phyloP scores from a whole-genome alignment of 805 yeast genomes.

The Metschnikowia chrysomelidarum region DNA sequence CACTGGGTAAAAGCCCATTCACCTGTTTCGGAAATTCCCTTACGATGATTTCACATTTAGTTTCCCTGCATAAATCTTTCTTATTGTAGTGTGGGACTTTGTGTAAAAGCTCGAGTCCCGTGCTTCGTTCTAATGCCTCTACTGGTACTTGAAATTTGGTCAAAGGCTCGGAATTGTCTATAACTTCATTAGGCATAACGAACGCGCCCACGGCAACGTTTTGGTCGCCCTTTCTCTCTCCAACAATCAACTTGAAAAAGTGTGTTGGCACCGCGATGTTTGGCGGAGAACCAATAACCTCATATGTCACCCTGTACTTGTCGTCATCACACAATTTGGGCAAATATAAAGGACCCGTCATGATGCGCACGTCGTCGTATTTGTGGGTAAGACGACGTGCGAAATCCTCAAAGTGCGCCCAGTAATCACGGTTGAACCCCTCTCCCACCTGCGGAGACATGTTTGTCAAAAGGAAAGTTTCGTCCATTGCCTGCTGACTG shows the following conservation, averaged over 20 bases:
- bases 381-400: constrained; percentile 70
- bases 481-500: constrained; percentile 89
- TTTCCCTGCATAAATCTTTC: constrained; percentile 74
- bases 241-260: constrained; percentile 87
- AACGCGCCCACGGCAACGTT: constrained; percentile 83
- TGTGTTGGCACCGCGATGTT: constrained; percentile 97
- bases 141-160: constrained; percentile 81
- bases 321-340: constrained; percentile 83
- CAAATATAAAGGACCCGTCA: constrained; percentile 91
- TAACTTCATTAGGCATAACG: constrained; percentile 85
- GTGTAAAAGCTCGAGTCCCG: constrained; percentile 80
- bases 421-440: constrained; percentile 93
- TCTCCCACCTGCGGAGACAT: constrained; percentile 98
- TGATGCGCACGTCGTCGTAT: constrained; percentile 74
- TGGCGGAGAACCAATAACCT: constrained; percentile 96
- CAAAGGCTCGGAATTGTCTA: constrained; percentile 68
- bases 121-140: constrained; percentile 81
- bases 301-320: constrained; percentile 80
- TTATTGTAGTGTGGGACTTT: constrained; percentile 56
- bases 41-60: constrained; percentile 74
- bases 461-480: constrained; percentile 85
- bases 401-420: constrained; percentile 96
- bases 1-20: constrained; percentile 13
- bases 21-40: constrained; percentile 67
- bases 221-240: constrained; percentile 53